Percentiles rank a stretch among this genome's conserved stretches.
These are phyloP conservation scores for Apiotrichum siamense DNA, from an alignment of 1,284 basidiomycete species.

Conservation along the genomic window DNA sequence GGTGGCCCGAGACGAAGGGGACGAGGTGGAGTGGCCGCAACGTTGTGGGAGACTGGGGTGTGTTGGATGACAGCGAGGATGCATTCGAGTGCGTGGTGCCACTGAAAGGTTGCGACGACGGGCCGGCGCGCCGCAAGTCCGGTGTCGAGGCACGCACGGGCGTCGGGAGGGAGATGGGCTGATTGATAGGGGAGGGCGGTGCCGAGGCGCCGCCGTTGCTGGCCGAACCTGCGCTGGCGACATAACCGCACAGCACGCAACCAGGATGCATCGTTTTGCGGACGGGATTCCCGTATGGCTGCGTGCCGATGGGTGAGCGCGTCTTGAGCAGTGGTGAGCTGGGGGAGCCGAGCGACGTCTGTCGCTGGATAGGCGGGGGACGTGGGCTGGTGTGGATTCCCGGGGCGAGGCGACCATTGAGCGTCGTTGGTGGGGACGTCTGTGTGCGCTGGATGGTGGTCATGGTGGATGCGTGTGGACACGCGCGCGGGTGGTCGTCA, in stretches of 20 bases:
- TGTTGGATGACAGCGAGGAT: not conserved
- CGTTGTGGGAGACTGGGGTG: not conserved
- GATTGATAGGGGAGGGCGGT: conserved; percentile 2
- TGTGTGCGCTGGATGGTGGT: too few relatives aligned
- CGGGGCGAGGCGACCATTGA: not conserved
- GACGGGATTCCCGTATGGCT: not conserved
- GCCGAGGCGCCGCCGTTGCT: not conserved
- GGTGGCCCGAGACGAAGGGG: conserved; percentile 26
- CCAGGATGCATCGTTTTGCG: conserved; percentile 18
- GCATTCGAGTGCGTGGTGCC: not conserved
- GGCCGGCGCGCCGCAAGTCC: conserved; percentile 11
- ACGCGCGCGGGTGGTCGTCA: too few relatives aligned
- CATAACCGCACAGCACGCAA: conserved; percentile 32
- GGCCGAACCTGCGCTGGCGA: conserved; percentile 17
- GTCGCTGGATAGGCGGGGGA: not conserved
- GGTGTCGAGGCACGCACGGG: conserved; percentile 11
- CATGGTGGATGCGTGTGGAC: too few relatives aligned
- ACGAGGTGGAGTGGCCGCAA: conserved; percentile 3
- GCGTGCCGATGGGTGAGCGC: not conserved
- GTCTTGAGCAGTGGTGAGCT: not conserved
- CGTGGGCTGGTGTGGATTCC: not conserved
- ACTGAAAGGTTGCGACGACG: not conserved
- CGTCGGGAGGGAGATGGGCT: conserved; percentile 8
- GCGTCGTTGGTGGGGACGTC: not conserved
- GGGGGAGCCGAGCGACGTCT: not conserved